Base-by-base conservation (phyloP, 345 rosid species). In the Acer negundo region DNA sequence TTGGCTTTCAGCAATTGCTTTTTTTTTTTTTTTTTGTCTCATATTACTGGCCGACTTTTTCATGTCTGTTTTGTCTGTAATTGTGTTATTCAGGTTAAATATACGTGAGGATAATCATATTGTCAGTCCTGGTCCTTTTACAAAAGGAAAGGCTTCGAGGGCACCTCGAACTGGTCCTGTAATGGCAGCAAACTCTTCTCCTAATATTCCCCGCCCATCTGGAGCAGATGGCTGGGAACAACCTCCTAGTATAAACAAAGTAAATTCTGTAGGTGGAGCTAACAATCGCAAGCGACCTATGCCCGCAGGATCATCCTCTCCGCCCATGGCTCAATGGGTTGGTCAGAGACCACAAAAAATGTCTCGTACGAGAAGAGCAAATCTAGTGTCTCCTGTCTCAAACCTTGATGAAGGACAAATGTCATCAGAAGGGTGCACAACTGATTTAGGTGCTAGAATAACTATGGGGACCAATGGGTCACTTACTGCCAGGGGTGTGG, bases 341-440 rank as follows among this genome's bases (percentile, higher is more conserved):
- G 88, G 90, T 73, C 91, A 89, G 66, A 89, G 90, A 63, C 86
- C 85, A 35, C 88, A 86, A 40, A 89, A 89, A 66, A 86, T 79
- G n/a, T 81, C 87, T 49, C 91, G 93, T 62, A 86, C 89, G 46
- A 80, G 91, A 75, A 86, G 93, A 81, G 81, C 87, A 62, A 86
- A 87, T 82, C 69, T 87, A 44, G 87, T 87, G 11, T 85, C 91
- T 79, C 93, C 93, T 67, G 81, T 87, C 73, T 83, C 86, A 63
- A 86, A 80, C 78, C 87, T 82, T 65, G 91, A 85, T 64, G 91
- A 89, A 63, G 72, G 76, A 67, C 87, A 85, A 67, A 77, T 65
- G 63, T 81, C 82, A 38, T 73, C 86, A n/a, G 91, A 87, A 80
- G 87, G 81, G 26, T 81, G 86, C 44, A 40, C 63, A 1, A 15